Evolutionary conservation across 75 land plant genomes (phyloP).

Genomic region (Pseudotsuga menziesii): DNA sequence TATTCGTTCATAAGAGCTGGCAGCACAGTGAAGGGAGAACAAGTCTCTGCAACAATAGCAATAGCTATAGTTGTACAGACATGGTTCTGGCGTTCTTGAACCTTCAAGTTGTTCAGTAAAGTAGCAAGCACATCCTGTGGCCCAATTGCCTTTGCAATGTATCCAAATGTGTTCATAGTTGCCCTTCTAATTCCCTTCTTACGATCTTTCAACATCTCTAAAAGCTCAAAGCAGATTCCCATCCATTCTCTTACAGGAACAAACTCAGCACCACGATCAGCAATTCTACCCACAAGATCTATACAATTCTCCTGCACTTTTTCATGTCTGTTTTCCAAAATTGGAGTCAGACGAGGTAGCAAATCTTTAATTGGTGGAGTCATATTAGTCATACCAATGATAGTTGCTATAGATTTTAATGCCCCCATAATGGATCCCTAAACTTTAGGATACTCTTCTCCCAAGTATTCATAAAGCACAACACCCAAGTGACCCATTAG

Average conservation of each 20-base stretch:
- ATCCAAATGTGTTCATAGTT: conserved; percentile 97
- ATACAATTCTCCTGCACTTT: no score
- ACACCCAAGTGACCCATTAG: no score
- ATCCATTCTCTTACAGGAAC: conserved; percentile 98
- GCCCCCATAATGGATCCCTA: no score
- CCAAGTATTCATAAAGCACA: no score
- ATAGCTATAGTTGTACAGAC: conserved; percentile 94
- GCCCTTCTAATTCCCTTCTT: conserved; percentile 91
- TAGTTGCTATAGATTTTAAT: no score
- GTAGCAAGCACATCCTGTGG: conserved; percentile 94
- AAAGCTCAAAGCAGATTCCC: conserved; percentile 93
- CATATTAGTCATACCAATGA: no score
- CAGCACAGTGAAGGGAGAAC: conserved; percentile 90
- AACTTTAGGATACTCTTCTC: no score
- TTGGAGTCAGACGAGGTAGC: no score
- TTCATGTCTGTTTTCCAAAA: no score
- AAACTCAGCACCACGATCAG: no score
- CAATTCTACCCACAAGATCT: no score
- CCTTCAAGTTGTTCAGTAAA: conserved; percentile 84
- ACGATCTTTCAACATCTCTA: conserved; percentile 97
- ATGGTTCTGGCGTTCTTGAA: conserved; percentile 86
- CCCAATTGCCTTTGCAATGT: conserved; percentile 91
- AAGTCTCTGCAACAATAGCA: conserved; percentile 94
- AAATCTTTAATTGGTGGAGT: no score
- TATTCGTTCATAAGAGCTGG: conserved; percentile 98